Evolutionary conservation across 768 basidiomycete genomes (phyloP).

Genomic region (Mrakia blollopis): DNA sequence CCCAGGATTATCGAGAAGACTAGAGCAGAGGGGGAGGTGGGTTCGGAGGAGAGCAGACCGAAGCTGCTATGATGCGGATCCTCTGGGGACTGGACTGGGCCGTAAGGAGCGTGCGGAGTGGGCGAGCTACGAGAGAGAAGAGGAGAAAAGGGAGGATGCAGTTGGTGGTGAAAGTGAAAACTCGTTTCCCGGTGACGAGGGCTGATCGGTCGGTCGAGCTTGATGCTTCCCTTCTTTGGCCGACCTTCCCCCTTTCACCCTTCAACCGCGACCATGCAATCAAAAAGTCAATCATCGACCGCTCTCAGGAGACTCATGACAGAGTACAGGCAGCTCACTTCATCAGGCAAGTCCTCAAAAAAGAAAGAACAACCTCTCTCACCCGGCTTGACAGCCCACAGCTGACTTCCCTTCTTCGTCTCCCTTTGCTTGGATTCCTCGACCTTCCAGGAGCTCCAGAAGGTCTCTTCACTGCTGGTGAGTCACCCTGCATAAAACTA

Average conservation of each 20-base stretch:
- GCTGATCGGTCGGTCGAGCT: neutral
- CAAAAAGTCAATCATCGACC: slow-evolving; percentile 45
- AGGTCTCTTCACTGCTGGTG: slow-evolving; percentile 33
- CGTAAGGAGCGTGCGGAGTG: neutral
- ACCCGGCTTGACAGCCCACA: neutral
- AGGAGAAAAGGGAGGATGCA: no score
- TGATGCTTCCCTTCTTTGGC: neutral
- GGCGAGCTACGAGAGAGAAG: no score
- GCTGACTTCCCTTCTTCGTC: neutral
- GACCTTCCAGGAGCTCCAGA: slow-evolving; percentile 27
- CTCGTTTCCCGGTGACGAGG: neutral
- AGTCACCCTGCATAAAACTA: neutral
- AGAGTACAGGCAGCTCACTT: slow-evolving; percentile 79
- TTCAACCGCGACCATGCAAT: neutral
- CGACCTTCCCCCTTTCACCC: neutral
- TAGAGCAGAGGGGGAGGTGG: neutral
- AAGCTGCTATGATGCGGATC: neutral
- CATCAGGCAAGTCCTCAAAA: slow-evolving; percentile 38
- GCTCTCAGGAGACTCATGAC: slow-evolving; percentile 85
- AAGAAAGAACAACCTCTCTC: neutral
- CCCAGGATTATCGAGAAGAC: neutral
- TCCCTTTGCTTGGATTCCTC: no score
- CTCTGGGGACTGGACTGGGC: neutral
- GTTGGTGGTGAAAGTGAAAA: no score
- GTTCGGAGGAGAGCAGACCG: neutral